phyloP scores from a whole-genome alignment of 1,139 yeast species.

The Geotrichum histeridarum region DNA sequence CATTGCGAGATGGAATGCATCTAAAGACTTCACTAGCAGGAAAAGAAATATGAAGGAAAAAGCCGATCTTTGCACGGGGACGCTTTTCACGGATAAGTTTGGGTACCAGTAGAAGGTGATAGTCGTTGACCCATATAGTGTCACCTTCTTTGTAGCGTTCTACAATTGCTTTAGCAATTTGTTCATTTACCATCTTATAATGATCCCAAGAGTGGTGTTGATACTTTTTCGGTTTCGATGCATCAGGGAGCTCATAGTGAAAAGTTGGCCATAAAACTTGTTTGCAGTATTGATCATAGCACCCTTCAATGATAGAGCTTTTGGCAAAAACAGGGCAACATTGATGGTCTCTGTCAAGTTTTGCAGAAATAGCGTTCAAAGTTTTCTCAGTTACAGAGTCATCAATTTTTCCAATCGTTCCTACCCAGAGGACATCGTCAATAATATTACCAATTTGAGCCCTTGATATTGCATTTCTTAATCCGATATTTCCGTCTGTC shows the following conservation, averaged over 20 bases:
- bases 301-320: slow-evolving; percentile 81
- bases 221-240: slow-evolving; percentile 88
- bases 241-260: slow-evolving; percentile 94
- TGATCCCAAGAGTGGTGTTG: slow-evolving; percentile 93
- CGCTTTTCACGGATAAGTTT: slow-evolving; percentile 68
- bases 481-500: slow-evolving; percentile 78
- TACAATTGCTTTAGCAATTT: slow-evolving; percentile 72
- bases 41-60: slow-evolving; percentile 88
- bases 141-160: slow-evolving; percentile 63
- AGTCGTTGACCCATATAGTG: slow-evolving; percentile 88
- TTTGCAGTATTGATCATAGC: slow-evolving; percentile 83
- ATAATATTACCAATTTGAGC: slow-evolving; percentile 49
- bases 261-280: slow-evolving; percentile 95
- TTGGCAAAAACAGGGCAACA: slow-evolving; percentile 67
- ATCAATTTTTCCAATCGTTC: slow-evolving; percentile 84
- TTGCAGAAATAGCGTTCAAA: slow-evolving; percentile 42
- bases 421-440: slow-evolving; percentile 66
- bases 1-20: slow-evolving; percentile 82
- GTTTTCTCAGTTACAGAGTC: slow-evolving; percentile 57
- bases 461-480: slow-evolving; percentile 74
- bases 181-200: slow-evolving; percentile 68
- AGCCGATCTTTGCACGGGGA: slow-evolving; percentile 85
- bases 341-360: slow-evolving; percentile 41
- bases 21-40: slow-evolving; percentile 95
- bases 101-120: slow-evolving; percentile 83